Conservation (phyloP, 2,329 filamentous ascomycete species). For the Cercospora brassicicola region DNA sequence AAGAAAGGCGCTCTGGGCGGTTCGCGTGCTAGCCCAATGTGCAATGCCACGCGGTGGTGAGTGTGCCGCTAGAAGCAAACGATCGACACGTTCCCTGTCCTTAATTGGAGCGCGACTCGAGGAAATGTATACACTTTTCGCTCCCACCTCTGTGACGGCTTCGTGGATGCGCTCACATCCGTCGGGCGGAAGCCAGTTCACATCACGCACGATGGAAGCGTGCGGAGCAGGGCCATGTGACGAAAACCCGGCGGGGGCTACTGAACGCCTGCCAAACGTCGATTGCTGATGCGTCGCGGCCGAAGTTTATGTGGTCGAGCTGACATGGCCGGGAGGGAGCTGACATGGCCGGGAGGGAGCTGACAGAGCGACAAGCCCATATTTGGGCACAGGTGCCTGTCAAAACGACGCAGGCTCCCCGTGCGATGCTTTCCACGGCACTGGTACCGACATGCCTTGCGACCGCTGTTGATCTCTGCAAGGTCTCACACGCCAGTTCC, state of each 20-base stretch:
- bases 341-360: neutral
- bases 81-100: neutral
- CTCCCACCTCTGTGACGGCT: neutral
- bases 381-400: neutral
- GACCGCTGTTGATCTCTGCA: conserved; percentile 2
- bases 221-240: neutral
- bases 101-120: neutral
- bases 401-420: neutral
- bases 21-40: neutral
- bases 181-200: neutral
- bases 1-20: neutral
- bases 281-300: neutral
- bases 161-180: neutral
- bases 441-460: neutral
- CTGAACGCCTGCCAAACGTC: neutral
- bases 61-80: neutral
- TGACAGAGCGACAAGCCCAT: neutral
- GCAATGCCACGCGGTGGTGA: neutral
- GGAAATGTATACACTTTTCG: neutral
- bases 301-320: neutral
- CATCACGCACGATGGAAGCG: neutral
- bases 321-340: neutral
- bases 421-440: neutral
- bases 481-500: neutral
- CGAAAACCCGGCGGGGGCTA: too few species aligned